Conservation (phyloP, 192 early-diverging fungal species). For the Backusella tuberculispora region DNA sequence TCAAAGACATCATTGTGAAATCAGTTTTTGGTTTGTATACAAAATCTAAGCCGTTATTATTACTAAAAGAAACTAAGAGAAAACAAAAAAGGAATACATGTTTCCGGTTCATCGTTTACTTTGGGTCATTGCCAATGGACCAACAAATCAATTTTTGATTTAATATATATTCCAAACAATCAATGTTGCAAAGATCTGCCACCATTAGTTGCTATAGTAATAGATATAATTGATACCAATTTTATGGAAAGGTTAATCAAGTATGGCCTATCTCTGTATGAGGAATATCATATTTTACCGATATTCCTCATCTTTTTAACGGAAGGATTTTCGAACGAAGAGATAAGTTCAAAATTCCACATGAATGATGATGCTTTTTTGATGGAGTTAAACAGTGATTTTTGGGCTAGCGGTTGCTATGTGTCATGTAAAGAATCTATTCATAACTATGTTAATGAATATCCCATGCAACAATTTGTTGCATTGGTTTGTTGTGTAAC, state of each 20-base stretch:
- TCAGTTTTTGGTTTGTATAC: too few species aligned
- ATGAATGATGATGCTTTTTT: background rate
- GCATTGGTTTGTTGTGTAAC: background rate
- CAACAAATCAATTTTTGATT: too few species aligned
- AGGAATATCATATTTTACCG: background rate
- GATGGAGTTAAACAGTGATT: background rate
- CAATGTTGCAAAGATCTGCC: too few species aligned
- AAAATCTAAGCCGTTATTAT: too few species aligned
- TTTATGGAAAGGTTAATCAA: slow-evolving; percentile 4
- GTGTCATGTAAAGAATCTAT: slow-evolving; percentile 4
- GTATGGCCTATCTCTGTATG: background rate
- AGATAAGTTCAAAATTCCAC: background rate
- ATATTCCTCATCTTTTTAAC: background rate
- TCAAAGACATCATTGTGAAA: too few species aligned
- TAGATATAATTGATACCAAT: too few species aligned
- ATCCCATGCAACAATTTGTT: slow-evolving; percentile 2
- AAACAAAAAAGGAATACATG: too few species aligned
- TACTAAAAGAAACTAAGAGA: too few species aligned
- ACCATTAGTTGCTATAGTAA: too few species aligned
- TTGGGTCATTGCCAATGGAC: too few species aligned
- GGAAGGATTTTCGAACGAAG: background rate
- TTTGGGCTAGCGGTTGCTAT: background rate
- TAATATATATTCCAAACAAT: too few species aligned
- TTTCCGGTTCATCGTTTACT: too few species aligned
- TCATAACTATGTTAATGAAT: background rate